These are phyloP conservation scores for Diatrype stigma DNA, from an alignment of 2,329 filamentous ascomycete species.

Conservation along the genomic window DNA sequence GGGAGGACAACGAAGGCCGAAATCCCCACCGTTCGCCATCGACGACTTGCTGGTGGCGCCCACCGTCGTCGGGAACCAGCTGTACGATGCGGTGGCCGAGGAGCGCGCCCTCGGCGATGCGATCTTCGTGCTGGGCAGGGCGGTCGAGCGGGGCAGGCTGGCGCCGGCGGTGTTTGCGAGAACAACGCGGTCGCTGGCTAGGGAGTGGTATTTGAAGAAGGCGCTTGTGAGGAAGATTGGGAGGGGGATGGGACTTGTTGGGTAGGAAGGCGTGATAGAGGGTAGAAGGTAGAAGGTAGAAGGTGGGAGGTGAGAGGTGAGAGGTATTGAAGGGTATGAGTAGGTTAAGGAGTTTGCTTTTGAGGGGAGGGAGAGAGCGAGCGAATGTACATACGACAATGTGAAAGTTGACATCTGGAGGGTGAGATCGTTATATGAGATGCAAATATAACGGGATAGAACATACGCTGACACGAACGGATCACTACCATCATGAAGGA, in stretches of 20 bases:
- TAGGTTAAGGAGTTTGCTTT: no score
- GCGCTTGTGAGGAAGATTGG: slow-evolving; percentile 75
- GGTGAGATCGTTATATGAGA: no score
- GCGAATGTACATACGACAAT: no score
- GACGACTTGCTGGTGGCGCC: slow-evolving; percentile 92
- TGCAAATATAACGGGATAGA: no score
- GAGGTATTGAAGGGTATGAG: background rate
- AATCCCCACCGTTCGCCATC: slow-evolving; percentile 68
- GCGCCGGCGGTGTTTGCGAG: slow-evolving; percentile 71
- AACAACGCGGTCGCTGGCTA: slow-evolving; percentile 67
- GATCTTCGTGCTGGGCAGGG: slow-evolving; percentile 74
- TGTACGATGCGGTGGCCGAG: slow-evolving; percentile 86
- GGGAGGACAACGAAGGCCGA: no score
- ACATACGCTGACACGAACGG: no score
- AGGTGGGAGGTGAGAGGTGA: background rate
- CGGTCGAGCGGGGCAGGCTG: slow-evolving; percentile 69
- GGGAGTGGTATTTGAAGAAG: slow-evolving; percentile 83
- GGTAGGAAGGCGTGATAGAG: no score
- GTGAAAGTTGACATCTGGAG: no score
- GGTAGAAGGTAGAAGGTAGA: background rate
- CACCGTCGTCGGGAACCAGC: slow-evolving; percentile 86
- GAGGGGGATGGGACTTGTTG: slow-evolving; percentile 64
- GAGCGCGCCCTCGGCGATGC: slow-evolving; percentile 83
- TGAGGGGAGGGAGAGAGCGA: no score
- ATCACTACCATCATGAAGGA: no score